These are phyloP conservation scores for Mortierella sp. DNA, from an alignment of 371 early-diverging fungal genomes.

Conservation along the genomic window DNA sequence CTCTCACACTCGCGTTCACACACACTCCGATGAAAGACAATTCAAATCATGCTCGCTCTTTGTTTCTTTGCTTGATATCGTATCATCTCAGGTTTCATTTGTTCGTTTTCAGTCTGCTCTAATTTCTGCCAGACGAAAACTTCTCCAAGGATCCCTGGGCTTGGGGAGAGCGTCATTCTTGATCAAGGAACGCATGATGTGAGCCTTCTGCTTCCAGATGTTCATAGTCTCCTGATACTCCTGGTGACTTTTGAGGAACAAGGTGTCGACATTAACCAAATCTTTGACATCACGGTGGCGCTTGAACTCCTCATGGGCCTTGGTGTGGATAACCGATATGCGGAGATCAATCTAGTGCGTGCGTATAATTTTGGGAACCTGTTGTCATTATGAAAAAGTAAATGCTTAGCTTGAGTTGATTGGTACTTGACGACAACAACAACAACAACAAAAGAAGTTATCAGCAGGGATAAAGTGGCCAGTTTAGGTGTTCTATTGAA, in stretches of 20 bases:
- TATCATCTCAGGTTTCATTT: neutral
- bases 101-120: constrained; percentile 5
- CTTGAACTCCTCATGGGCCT: constrained; percentile 94
- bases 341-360: constrained; percentile 87
- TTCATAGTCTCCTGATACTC: constrained; percentile 96
- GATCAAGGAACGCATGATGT: constrained; percentile 91
- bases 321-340: constrained; percentile 78
- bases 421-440: neutral
- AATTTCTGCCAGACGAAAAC: constrained; percentile 84
- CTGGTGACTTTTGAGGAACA: constrained; percentile 88
- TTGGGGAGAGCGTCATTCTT: constrained; percentile 82
- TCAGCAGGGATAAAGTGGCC: too few relatives aligned
- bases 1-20: neutral
- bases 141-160: constrained; percentile 84
- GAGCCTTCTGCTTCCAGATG: constrained; percentile 95
- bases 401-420: neutral
- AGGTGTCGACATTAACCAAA: constrained; percentile 83
- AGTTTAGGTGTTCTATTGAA: too few relatives aligned
- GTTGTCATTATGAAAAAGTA: neutral
- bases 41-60: too few relatives aligned
- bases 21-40: too few relatives aligned
- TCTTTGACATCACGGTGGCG: constrained; percentile 87
- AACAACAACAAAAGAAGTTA: too few relatives aligned
- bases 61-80: neutral
- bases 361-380: constrained; percentile 87